Evolutionary conservation across 148 eudicot species (phyloP).

Genomic region (Salicornia ramosissima): DNA sequence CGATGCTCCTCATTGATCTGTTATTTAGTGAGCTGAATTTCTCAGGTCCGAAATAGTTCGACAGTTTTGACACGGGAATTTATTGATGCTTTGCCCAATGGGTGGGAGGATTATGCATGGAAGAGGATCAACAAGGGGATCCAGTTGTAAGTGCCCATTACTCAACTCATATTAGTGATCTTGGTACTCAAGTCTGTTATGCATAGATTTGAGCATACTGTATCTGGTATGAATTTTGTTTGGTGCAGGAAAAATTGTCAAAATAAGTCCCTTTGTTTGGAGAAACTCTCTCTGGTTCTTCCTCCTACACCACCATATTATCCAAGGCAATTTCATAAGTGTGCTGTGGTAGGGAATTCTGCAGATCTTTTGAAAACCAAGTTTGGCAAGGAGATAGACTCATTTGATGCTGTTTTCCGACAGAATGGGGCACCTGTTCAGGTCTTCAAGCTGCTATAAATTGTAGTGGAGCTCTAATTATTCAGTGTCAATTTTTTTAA

Average conservation of each 20-base stretch:
- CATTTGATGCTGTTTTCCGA: constrained; percentile 76
- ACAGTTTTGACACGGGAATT: constrained; percentile 87
- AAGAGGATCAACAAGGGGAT: constrained; percentile 88
- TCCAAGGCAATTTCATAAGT: constrained; percentile 71
- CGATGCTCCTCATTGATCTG: constrained; percentile 43
- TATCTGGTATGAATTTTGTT: constrained; percentile 13
- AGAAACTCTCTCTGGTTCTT: constrained; percentile 86
- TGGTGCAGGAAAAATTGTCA: constrained; percentile 64
- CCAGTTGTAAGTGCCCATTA: constrained; percentile 62
- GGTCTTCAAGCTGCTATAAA: constrained; percentile 35
- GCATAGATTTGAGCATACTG: background rate
- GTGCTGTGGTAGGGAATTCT: constrained; percentile 97
- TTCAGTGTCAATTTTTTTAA: background rate
- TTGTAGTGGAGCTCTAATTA: background rate
- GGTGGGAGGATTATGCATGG: constrained; percentile 98
- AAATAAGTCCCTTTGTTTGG: constrained; percentile 85
- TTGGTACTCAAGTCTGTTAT: background rate
- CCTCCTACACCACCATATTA: constrained; percentile 80
- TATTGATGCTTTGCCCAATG: constrained; percentile 87
- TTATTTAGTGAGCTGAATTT: constrained; percentile 63
- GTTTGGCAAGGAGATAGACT: constrained; percentile 91
- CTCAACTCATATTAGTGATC: background rate
- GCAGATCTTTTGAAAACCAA: constrained; percentile 88
- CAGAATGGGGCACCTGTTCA: constrained; percentile 97
- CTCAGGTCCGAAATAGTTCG: constrained; percentile 91